Evolutionary conservation across 257 asterid species (phyloP).

Genomic region (Anisodus tanguticus): DNA sequence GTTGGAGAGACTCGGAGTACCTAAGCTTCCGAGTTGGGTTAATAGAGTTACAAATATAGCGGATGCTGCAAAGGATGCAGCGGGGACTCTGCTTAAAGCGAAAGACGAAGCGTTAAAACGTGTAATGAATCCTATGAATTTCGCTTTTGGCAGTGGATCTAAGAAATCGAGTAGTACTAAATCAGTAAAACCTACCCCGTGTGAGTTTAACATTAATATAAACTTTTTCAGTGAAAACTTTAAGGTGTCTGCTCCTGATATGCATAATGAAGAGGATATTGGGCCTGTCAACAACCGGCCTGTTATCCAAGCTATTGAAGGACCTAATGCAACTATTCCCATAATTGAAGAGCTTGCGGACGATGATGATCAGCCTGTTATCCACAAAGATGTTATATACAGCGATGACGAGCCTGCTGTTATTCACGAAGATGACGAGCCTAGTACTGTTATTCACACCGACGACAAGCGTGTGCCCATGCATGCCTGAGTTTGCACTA

Average conservation of each 20-base stretch:
- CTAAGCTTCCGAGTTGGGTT: constrained; percentile 32
- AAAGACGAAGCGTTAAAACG: background rate
- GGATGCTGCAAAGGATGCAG: constrained; percentile 5
- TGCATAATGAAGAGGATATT: background rate
- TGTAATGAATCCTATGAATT: background rate
- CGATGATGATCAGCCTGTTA: background rate
- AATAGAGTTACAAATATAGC: constrained; percentile 22
- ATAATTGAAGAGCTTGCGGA: background rate
- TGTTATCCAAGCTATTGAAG: background rate
- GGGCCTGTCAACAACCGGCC: background rate
- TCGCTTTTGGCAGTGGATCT: background rate
- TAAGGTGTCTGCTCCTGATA: background rate
- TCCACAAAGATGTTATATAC: background rate
- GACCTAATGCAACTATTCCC: background rate
- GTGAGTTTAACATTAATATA: background rate
- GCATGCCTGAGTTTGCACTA: constrained; percentile 3
- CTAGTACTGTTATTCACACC: background rate
- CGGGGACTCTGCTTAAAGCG: background rate
- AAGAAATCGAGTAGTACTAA: background rate
- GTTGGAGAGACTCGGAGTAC: constrained; percentile 26
- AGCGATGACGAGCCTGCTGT: background rate
- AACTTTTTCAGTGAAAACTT: background rate
- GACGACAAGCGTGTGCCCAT: background rate
- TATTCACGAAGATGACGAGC: background rate
- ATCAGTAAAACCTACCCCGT: background rate